phyloP scores from a whole-genome alignment of 176 grass and related monocot species.

The Oryza meyeriana region DNA sequence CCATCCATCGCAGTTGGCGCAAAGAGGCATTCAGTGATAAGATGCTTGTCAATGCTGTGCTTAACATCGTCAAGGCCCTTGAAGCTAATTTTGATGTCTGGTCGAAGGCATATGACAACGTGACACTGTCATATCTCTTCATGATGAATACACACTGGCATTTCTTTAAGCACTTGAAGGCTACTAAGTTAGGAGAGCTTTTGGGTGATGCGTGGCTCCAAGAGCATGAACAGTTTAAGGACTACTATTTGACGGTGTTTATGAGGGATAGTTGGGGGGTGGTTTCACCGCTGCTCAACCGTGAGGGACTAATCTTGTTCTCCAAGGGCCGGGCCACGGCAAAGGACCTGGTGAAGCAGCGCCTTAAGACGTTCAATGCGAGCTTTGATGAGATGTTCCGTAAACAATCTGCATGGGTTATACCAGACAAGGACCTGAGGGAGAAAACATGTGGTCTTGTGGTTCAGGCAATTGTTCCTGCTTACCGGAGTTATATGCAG shows the following conservation, averaged over 20 bases:
- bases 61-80: slow-evolving; percentile 69
- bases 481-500: slow-evolving; percentile 96
- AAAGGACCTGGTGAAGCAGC: slow-evolving; percentile 83
- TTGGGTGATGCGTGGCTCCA: slow-evolving; percentile 71
- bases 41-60: slow-evolving; percentile 45
- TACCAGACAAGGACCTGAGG: slow-evolving; percentile 77
- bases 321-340: slow-evolving; percentile 82
- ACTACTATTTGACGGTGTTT: slow-evolving; percentile 57
- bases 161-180: slow-evolving; percentile 78
- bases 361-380: slow-evolving; percentile 84
- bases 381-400: slow-evolving; percentile 80
- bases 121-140: slow-evolving; percentile 45
- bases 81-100: slow-evolving; percentile 82
- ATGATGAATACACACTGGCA: slow-evolving; percentile 88
- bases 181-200: slow-evolving; percentile 61
- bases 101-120: slow-evolving; percentile 62
- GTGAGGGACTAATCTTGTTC: slow-evolving; percentile 86
- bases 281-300: slow-evolving; percentile 58
- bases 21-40: slow-evolving; percentile 64
- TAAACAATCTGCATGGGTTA: slow-evolving; percentile 75
- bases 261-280: slow-evolving; percentile 85
- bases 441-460: slow-evolving; percentile 64
- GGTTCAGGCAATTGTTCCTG: slow-evolving; percentile 73
- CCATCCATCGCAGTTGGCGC: slow-evolving; percentile 74
- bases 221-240: slow-evolving; percentile 82